These are phyloP conservation scores for Binderoboletus segoi DNA, from an alignment of 1,284 basidiomycete genomes.

Conservation along the genomic window DNA sequence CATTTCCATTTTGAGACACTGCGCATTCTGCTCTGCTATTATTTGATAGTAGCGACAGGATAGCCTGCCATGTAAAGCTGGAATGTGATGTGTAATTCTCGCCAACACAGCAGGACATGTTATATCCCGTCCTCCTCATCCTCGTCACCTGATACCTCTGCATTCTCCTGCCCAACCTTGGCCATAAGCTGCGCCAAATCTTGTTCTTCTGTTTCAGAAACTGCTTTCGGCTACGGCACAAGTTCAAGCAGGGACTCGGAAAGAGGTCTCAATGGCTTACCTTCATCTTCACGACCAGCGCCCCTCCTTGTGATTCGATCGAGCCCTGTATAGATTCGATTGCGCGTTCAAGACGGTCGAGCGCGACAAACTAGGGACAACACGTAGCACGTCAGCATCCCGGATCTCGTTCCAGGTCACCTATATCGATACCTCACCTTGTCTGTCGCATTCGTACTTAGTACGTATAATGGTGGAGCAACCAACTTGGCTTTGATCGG, in stretches of 20 bases:
- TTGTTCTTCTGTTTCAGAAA: slow-evolving; percentile 95
- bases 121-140: slow-evolving; percentile 69
- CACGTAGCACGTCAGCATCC: neutral
- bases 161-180: slow-evolving; percentile 88
- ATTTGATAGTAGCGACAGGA: too few species aligned
- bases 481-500: slow-evolving; percentile 98
- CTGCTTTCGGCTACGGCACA: slow-evolving; percentile 80
- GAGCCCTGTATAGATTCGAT: slow-evolving; percentile 87
- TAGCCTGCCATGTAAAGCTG: too few species aligned
- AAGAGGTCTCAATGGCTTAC: slow-evolving; percentile 41
- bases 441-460: slow-evolving; percentile 96
- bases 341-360: slow-evolving; percentile 91
- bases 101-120: too few species aligned
- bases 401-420: neutral
- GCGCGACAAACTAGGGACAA: slow-evolving; percentile 81
- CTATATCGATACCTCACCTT: slow-evolving; percentile 55
- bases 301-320: slow-evolving; percentile 86
- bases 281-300: slow-evolving; percentile 96
- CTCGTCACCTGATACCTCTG: slow-evolving; percentile 92
- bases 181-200: slow-evolving; percentile 95
- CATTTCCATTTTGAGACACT: too few species aligned
- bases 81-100: too few species aligned
- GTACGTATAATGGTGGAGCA: slow-evolving; percentile 94
- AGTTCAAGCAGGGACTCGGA: neutral
- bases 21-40: too few species aligned